These are phyloP conservation scores for Colletotrichum sp. DNA, from an alignment of 2,329 filamentous ascomycete species.

Conservation along the genomic window DNA sequence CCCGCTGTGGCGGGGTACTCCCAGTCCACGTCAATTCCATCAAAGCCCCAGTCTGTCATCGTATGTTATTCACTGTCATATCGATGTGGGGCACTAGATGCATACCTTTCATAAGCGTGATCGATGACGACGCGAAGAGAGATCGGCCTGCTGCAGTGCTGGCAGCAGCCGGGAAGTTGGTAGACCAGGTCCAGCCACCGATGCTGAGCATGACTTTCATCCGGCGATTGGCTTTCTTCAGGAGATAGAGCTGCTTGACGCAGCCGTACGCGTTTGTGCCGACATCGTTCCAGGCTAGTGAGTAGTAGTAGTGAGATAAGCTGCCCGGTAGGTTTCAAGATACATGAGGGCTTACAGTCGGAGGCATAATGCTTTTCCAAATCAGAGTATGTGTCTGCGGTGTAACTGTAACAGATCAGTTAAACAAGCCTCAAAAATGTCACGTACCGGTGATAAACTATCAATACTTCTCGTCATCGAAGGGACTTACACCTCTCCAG, in stretches of 20 bases:
- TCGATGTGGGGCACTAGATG: not conserved
- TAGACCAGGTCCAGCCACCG: conserved; percentile 85
- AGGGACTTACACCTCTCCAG: conserved; percentile 71
- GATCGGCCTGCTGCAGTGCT: conserved; percentile 65
- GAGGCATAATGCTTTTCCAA: conserved; percentile 72
- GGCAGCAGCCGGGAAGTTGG: conserved; percentile 73
- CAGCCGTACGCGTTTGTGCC: conserved; percentile 75
- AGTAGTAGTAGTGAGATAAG: not conserved
- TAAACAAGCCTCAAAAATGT: fast-evolving
- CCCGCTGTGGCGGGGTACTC: conserved; percentile 38
- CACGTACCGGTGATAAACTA: fast-evolving
- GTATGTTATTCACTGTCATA: not conserved
- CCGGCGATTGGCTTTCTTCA: conserved; percentile 79
- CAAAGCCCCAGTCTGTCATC: conserved; percentile 66
- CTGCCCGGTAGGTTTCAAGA: fast-evolving
- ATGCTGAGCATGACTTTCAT: conserved; percentile 82
- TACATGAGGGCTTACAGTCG: conserved; percentile 57
- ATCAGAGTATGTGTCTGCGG: conserved; percentile 75
- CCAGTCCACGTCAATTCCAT: conserved; percentile 51
- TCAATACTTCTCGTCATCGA: fast-evolving
- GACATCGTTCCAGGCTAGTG: conserved; percentile 10
- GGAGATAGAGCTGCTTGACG: conserved; percentile 77
- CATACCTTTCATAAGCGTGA: conserved; percentile 64
- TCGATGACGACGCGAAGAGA: conserved; percentile 72
- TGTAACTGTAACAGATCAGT: conserved; percentile 43